Conservation (phyloP, 306 rosid genomes). For the Glycine tomentella region DNA sequence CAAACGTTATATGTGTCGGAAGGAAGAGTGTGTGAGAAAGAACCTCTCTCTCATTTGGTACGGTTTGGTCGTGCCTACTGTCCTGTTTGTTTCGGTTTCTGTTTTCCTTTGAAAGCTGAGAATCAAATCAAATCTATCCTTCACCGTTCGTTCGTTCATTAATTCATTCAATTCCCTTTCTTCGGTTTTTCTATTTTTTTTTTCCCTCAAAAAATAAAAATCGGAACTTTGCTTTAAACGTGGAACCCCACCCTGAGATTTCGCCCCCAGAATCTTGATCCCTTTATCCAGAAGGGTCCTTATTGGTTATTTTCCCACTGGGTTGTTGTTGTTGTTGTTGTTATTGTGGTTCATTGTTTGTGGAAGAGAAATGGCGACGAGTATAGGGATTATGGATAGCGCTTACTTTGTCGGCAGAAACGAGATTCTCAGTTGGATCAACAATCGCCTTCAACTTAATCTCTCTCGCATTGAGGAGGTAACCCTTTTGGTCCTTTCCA, state of each 20-base stretch:
- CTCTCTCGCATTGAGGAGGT: conserved; percentile 99
- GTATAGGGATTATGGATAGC: conserved; percentile 96
- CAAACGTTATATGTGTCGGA: conserved; percentile 35
- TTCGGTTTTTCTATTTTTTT: conserved; percentile 33
- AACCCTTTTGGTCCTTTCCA: neutral
- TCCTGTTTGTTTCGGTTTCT: conserved; percentile 36
- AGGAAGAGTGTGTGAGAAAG: neutral
- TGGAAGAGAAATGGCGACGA: conserved; percentile 72
- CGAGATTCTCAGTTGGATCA: conserved; percentile 95
- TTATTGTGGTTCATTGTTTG: neutral
- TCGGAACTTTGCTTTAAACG: conserved; percentile 15
- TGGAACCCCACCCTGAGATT: conserved; percentile 45
- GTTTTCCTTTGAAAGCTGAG: conserved; percentile 4
- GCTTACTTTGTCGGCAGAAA: conserved; percentile 98
- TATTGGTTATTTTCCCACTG: neutral
- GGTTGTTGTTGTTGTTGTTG: conserved; percentile 19
- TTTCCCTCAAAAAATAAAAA: conserved; percentile 26
- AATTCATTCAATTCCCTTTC: conserved; percentile 37
- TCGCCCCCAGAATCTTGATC: conserved; percentile 44
- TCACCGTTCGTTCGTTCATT: conserved; percentile 42
- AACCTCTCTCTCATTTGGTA: conserved; percentile 3
- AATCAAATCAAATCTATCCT: conserved; percentile 43
- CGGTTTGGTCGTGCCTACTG: conserved; percentile 17
- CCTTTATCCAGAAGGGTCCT: neutral
- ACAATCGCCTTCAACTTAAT: conserved; percentile 86